A percentile compares a stretch with the other conserved stretches of the same genome.
These are phyloP conservation scores for Ustilago esculenta DNA, from an alignment of 1,284 basidiomycete species.

Conservation along the genomic window DNA sequence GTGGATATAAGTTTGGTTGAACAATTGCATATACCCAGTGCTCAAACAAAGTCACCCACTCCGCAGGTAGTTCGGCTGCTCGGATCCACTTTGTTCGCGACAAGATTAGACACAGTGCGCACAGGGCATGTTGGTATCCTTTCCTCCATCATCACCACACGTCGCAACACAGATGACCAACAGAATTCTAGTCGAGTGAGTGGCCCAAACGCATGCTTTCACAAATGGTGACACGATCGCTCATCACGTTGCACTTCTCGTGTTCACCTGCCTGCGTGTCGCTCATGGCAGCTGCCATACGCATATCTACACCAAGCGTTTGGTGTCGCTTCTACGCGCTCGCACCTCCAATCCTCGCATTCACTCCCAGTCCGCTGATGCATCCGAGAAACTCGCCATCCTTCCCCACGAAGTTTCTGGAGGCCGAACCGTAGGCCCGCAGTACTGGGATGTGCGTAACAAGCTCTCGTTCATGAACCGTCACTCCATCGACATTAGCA, in stretches of 20 bases:
- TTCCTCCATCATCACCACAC: no score
- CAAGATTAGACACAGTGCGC: neutral
- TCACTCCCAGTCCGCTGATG: constrained; percentile 20
- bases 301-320: constrained; percentile 79
- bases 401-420: constrained; percentile 73
- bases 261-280: no score
- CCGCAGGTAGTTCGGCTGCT: constrained; percentile 14
- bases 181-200: constrained; percentile 28
- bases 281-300: no score
- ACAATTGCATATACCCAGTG: constrained; percentile 6
- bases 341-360: constrained; percentile 28
- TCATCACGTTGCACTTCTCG: no score
- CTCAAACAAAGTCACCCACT: no score
- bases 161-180: constrained; percentile 11
- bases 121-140: no score
- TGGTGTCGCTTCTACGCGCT: constrained; percentile 16
- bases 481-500: constrained; percentile 74
- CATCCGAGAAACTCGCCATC: constrained; percentile 74
- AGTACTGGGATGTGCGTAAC: constrained; percentile 83
- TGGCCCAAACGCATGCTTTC: no score
- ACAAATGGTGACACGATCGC: no score
- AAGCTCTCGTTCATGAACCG: constrained; percentile 81
- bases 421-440: constrained; percentile 75
- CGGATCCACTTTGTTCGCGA: constrained; percentile 2
- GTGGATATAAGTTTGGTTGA: neutral